Conservation (phyloP, 305 asterid species). For the Ruellia speciosa region DNA sequence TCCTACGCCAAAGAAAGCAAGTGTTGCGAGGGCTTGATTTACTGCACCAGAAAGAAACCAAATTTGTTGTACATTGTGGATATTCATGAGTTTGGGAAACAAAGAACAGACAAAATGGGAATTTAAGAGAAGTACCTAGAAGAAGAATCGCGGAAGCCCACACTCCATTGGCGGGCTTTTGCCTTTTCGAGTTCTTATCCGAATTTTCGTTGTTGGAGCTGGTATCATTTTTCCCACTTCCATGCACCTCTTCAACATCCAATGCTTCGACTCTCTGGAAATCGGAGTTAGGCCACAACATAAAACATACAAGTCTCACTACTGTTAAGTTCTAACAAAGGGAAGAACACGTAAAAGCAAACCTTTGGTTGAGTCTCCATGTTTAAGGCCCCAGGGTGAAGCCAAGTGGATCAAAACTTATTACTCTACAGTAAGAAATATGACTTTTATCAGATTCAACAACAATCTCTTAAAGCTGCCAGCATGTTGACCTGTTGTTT, state of each 20-base stretch:
- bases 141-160: slow-evolving; percentile 10
- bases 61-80: too few relatives aligned
- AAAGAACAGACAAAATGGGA: not conserved
- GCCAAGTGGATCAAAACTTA: slow-evolving; percentile 2
- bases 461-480: too few relatives aligned
- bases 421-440: not conserved
- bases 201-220: not conserved
- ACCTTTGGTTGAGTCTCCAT: not conserved
- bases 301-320: too few relatives aligned
- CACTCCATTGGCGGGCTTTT: not conserved
- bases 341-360: not conserved
- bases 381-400: not conserved
- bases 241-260: not conserved
- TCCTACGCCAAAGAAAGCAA: slow-evolving; percentile 27
- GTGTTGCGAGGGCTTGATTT: slow-evolving; percentile 27
- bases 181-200: too few relatives aligned
- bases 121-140: slow-evolving; percentile 1
- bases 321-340: not conserved
- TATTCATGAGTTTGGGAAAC: not conserved
- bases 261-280: not conserved
- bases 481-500: too few relatives aligned
- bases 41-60: slow-evolving; percentile 10
- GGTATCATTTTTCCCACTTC: not conserved
- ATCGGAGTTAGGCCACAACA: not conserved
- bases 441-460: too few relatives aligned